Percentiles rank a stretch among this genome's conserved stretches.
Conservation (phyloP, 1,284 basidiomycete species). For the Golubevia sp. region DNA sequence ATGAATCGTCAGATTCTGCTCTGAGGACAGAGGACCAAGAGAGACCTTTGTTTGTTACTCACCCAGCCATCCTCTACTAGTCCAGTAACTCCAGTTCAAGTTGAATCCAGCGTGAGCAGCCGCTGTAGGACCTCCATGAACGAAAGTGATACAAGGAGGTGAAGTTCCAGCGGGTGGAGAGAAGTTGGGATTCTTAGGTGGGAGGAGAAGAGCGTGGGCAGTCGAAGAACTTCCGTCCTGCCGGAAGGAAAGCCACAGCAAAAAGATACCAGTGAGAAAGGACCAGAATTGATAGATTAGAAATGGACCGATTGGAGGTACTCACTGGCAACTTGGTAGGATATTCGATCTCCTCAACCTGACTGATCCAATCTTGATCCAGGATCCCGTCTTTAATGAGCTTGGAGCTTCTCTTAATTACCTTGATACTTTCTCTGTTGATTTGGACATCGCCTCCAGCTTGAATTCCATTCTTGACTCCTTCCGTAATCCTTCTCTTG, state of each 20-base stretch:
- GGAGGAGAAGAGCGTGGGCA: constrained; percentile 68
- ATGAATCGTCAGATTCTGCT: background rate
- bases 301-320: background rate
- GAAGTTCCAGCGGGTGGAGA: constrained; percentile 65
- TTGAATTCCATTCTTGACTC: background rate
- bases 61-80: constrained; percentile 30
- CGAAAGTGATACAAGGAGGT: constrained; percentile 71
- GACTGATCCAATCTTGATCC: constrained; percentile 20
- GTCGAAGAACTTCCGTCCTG: constrained; percentile 19
- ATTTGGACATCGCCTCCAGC: background rate
- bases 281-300: constrained; percentile 16
- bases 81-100: constrained; percentile 67
- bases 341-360: constrained; percentile 31
- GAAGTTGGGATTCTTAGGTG: constrained; percentile 70
- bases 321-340: constrained; percentile 28
- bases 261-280: constrained; percentile 17
- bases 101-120: constrained; percentile 64
- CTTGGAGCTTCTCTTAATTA: constrained; percentile 27
- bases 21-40: too few species aligned
- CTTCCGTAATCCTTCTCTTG: background rate
- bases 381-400: constrained; percentile 22
- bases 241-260: too few species aligned
- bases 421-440: constrained; percentile 10
- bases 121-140: constrained; percentile 73
- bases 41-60: too few species aligned